A percentile compares a stretch with the other conserved stretches of the same genome.
phyloP scores from a whole-genome alignment of 139 green algal species.

The Spirogloea muscicola region DNA sequence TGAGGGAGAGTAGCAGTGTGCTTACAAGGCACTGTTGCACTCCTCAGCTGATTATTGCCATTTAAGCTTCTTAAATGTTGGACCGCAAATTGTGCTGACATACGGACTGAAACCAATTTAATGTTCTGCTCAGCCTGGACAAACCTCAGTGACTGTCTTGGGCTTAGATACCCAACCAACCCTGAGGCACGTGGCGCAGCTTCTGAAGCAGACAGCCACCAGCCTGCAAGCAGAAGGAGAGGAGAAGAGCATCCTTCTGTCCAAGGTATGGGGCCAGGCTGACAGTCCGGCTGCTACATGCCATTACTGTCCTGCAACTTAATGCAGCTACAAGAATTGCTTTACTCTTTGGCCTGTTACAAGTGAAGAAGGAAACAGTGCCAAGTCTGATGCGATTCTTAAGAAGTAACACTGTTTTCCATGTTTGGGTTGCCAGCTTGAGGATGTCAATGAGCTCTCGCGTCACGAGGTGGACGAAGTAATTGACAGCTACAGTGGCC shows the following conservation, averaged over 20 bases:
- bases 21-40: too few species aligned
- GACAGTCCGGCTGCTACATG: not conserved
- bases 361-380: not conserved
- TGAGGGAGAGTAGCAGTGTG: too few species aligned
- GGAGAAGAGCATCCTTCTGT: slow-evolving; percentile 11
- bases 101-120: too few species aligned
- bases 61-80: too few species aligned
- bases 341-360: slow-evolving; percentile 3
- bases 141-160: too few species aligned
- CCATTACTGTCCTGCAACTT: not conserved
- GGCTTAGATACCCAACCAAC: too few species aligned
- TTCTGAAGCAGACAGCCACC: slow-evolving; percentile 22
- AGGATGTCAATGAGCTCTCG: slow-evolving; percentile 45
- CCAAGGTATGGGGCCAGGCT: slow-evolving; percentile 13
- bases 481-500: slow-evolving; percentile 26
- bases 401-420: not conserved
- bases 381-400: not conserved
- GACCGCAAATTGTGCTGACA: too few species aligned
- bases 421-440: slow-evolving; percentile 12
- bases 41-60: too few species aligned
- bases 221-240: slow-evolving; percentile 14
- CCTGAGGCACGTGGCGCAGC: slow-evolving; percentile 24
- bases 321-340: not conserved
- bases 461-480: slow-evolving; percentile 39
- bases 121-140: too few species aligned